These are phyloP conservation scores for Nyssa sinensis DNA, from an alignment of 148 eudicot species.

Conservation along the genomic window DNA sequence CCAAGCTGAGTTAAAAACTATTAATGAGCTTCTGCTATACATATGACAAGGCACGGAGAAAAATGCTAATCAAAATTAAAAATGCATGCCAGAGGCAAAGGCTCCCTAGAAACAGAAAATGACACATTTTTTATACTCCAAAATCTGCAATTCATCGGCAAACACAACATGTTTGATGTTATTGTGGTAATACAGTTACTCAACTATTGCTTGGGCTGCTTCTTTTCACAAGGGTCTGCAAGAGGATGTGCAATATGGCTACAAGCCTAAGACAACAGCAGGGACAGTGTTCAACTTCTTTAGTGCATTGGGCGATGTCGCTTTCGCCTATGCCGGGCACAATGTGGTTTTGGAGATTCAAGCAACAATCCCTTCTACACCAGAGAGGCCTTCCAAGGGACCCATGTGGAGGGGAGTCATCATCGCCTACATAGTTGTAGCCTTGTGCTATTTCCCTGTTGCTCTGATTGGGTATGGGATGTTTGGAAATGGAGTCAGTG, in stretches of 20 bases:
- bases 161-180: background rate
- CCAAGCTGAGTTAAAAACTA: no score
- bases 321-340: conserved; percentile 53
- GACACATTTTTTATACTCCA: no score
- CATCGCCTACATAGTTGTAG: conserved; percentile 46
- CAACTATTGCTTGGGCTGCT: conserved; percentile 45
- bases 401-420: conserved; percentile 55
- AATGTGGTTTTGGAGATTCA: conserved; percentile 52
- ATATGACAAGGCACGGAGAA: no score
- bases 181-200: conserved; percentile 27
- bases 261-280: conserved; percentile 20
- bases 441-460: conserved; percentile 45
- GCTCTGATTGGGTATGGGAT: conserved; percentile 36
- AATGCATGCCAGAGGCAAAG: no score
- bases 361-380: conserved; percentile 53
- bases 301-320: conserved; percentile 45
- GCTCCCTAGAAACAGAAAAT: no score
- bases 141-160: no score
- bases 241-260: conserved; percentile 32
- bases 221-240: conserved; percentile 36
- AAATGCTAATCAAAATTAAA: no score
- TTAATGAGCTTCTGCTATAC: no score
- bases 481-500: conserved; percentile 31
- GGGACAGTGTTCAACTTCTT: conserved; percentile 50
- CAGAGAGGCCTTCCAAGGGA: conserved; percentile 47